phyloP scores from a whole-genome alignment of 768 basidiomycete genomes.

The Gelatoporia subvermispora region DNA sequence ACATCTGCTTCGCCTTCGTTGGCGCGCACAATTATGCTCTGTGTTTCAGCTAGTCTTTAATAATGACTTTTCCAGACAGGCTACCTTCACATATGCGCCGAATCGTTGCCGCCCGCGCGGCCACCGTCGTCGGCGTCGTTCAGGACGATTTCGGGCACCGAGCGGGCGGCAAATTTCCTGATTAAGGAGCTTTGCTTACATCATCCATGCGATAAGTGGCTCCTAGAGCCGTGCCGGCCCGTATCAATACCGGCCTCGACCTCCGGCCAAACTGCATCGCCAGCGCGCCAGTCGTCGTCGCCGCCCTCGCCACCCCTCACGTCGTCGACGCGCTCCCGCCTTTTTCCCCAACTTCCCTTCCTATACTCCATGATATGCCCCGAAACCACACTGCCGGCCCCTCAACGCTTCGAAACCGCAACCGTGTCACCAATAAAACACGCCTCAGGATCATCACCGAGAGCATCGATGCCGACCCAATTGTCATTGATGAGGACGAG shows the following conservation, averaged over 20 bases:
- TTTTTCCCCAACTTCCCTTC: slow-evolving; percentile 31
- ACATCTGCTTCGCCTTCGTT: too few relatives aligned
- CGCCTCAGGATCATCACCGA: slow-evolving; percentile 81
- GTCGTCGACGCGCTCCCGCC: slow-evolving; percentile 15
- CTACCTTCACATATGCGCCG: too few relatives aligned
- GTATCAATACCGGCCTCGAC: neutral
- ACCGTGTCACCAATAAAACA: slow-evolving; percentile 90
- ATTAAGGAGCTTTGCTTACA: neutral
- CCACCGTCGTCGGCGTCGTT: too few relatives aligned
- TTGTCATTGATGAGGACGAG: slow-evolving; percentile 82
- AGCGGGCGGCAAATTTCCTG: too few relatives aligned
- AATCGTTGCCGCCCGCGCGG: too few relatives aligned
- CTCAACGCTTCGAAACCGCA: slow-evolving; percentile 79
- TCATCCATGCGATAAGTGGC: neutral
- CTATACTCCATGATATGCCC: slow-evolving; percentile 78
- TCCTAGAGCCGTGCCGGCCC: neutral
- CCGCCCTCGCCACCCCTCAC: slow-evolving; percentile 22
- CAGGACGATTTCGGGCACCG: too few relatives aligned
- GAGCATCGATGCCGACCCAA: slow-evolving; percentile 72
- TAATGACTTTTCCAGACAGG: too few relatives aligned
- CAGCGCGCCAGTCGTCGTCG: slow-evolving; percentile 25
- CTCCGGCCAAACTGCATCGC: neutral
- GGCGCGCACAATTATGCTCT: too few relatives aligned
- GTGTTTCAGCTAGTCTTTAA: too few relatives aligned
- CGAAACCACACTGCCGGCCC: slow-evolving; percentile 73